Evolutionary conservation across 768 basidiomycete species (phyloP).

Genomic region (Lanmaoa pseudosensibilis): DNA sequence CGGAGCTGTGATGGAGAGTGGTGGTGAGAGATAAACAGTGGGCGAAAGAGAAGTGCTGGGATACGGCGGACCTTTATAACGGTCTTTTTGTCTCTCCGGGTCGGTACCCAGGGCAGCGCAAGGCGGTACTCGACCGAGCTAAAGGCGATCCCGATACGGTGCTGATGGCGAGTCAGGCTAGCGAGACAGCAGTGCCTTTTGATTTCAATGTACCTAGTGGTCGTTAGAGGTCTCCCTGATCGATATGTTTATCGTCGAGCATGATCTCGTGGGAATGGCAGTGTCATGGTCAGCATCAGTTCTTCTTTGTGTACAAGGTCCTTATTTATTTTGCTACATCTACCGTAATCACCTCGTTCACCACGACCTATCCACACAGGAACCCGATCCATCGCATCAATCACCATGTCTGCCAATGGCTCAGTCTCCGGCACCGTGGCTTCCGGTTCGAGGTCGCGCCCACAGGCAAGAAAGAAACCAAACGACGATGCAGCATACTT

Average conservation of each 20-base stretch:
- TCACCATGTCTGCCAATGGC: conserved; percentile 28
- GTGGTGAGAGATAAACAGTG: conserved; percentile 15
- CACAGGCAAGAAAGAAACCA: conserved; percentile 60
- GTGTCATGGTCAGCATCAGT: neutral
- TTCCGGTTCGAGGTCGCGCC: conserved; percentile 57
- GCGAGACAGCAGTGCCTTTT: conserved; percentile 2
- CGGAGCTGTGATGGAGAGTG: conserved; percentile 2
- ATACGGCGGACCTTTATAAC: conserved; percentile 24
- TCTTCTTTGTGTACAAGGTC: conserved; percentile 2
- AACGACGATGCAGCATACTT: conserved; percentile 74
- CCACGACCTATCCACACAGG: neutral
- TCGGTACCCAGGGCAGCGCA: conserved; percentile 12
- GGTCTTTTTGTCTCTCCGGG: neutral
- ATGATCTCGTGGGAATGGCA: conserved; percentile 24
- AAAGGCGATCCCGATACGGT: conserved; percentile 10
- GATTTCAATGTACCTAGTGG: neutral
- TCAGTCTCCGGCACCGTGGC: conserved; percentile 25
- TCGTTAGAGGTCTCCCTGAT: neutral
- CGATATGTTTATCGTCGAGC: neutral
- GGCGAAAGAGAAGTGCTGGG: neutral
- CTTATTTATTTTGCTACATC: neutral
- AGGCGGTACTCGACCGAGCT: conserved; percentile 27
- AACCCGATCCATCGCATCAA: neutral
- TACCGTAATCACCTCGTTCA: conserved; percentile 1
- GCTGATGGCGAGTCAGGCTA: neutral